These are phyloP conservation scores for Cotoneaster glaucophyllus DNA, from an alignment of 306 rosid species.

Conservation along the genomic window DNA sequence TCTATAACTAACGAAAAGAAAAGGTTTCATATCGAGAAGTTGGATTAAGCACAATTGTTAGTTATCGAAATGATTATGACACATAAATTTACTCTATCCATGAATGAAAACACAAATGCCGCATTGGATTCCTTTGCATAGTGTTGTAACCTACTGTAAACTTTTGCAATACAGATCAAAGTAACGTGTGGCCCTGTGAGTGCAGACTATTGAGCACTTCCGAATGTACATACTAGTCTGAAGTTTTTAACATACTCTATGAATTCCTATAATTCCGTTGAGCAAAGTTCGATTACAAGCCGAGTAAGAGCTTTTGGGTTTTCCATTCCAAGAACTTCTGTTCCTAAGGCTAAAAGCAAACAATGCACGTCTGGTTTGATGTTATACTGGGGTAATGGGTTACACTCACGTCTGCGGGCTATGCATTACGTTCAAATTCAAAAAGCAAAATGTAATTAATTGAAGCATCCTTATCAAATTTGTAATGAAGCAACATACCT, in stretches of 20 bases:
- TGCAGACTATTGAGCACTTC: background rate
- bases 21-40: background rate
- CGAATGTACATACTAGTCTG: background rate
- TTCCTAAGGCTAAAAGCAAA: background rate
- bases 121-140: background rate
- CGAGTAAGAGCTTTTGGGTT: too few relatives aligned
- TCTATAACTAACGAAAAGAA: background rate
- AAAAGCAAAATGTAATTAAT: background rate
- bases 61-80: background rate
- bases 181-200: background rate
- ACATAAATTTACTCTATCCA: background rate
- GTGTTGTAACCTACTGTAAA: background rate
- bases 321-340: background rate
- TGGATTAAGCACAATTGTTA: background rate
- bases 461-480: background rate
- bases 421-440: background rate
- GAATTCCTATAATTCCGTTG: background rate
- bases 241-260: background rate
- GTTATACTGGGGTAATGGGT: background rate
- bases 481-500: background rate
- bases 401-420: too few relatives aligned
- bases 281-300: background rate
- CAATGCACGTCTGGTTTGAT: background rate
- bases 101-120: background rate
- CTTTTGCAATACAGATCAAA: background rate